Evolutionary conservation across 2,329 filamentous ascomycete genomes (phyloP).

Genomic region (Dendrostoma leiphaemia): DNA sequence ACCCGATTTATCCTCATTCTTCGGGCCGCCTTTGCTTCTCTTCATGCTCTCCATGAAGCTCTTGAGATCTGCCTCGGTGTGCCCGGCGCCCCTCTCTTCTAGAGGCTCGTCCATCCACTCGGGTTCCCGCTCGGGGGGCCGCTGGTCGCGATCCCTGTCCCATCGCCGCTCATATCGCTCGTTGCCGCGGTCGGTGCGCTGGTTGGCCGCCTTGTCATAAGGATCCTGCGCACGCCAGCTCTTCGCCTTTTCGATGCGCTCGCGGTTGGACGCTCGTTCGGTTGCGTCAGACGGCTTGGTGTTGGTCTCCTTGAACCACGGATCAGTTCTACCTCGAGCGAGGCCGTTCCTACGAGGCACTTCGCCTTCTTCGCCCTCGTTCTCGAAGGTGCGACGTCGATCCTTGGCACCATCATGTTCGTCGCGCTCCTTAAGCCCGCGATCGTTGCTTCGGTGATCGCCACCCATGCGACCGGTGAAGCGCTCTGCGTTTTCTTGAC

Average conservation of each 20-base stretch:
- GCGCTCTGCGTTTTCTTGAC: conserved; percentile 68
- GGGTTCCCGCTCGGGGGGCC: conserved; percentile 70
- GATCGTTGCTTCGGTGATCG: conserved; percentile 41
- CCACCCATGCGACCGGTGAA: conserved; percentile 65
- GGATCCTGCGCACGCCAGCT: conserved; percentile 58
- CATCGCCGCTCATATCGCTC: conserved; percentile 51
- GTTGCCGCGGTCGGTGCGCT: conserved; percentile 56
- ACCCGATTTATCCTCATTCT: conserved; percentile 33
- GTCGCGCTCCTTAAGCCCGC: conserved; percentile 51
- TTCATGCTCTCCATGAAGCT: conserved; percentile 94
- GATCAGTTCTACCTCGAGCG: conserved; percentile 64
- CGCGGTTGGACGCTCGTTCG: conserved; percentile 41
- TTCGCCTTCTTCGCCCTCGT: conserved; percentile 50
- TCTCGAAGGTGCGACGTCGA: conserved; percentile 49
- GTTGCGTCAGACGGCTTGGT: conserved; percentile 30
- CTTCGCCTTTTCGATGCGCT: conserved; percentile 58
- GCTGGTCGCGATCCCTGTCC: conserved; percentile 54
- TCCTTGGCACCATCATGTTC: conserved; percentile 53
- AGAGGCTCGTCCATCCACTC: conserved; percentile 83
- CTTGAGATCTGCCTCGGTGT: conserved; percentile 89
- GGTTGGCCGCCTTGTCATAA: conserved; percentile 34
- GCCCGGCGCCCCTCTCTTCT: conserved; percentile 66
- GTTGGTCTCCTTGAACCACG: conserved; percentile 66
- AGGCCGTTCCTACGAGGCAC: conserved; percentile 62
- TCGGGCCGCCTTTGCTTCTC: conserved; percentile 49